Base-by-base conservation (phyloP, 1,284 basidiomycete genomes). In the Meira nashicola region DNA sequence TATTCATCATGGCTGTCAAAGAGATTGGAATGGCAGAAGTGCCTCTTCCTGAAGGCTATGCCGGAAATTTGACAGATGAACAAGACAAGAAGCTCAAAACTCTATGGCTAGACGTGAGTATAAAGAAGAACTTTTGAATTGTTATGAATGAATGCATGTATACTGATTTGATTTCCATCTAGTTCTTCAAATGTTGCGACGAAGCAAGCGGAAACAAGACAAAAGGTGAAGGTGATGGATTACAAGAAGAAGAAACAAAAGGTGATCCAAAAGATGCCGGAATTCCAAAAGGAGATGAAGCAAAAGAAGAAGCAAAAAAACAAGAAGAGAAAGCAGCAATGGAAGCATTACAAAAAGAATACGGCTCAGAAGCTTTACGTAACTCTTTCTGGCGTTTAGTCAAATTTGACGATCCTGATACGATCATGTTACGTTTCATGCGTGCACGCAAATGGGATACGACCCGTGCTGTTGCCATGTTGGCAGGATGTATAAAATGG, bases 361-460 rank as follows among this genome's bases (percentile, higher is more conserved):
- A 80, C 59, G 79, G 79, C n/a, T 66, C 70, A 41, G 64, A 66
- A 2, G 67, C 72, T 37, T 74, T 80, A 48, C 67, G 74, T 53
- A 67, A 72, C 43, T 67, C 75, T 5, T 76, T 76, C 57, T 80
- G 79, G 79, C 71, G 73, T 38, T 77, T 80, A 33, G 65, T 68
- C 62, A 73, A 73, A 56, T 64, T 68, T 57, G 71, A 76, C 61
- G 60, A 71, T 63, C 65, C 74, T 9, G 66, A 75, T 55, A 74
- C 73, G 43, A 64, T 73, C 41, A 65, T 76, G 58, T 70, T 80
- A 25, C 73, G 79, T 23, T 80, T 79, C 68, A 61, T 80, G 1
- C 73, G 79, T 44, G 79, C 79, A 1, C 71, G 79, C 43, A 70
- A 79, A 66, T 80, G 79, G 79, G 75, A 78, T 47, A 69, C 75